Evolutionary conservation across 768 basidiomycete species (phyloP).

Genomic region (Kwoniella mangroviensis): DNA sequence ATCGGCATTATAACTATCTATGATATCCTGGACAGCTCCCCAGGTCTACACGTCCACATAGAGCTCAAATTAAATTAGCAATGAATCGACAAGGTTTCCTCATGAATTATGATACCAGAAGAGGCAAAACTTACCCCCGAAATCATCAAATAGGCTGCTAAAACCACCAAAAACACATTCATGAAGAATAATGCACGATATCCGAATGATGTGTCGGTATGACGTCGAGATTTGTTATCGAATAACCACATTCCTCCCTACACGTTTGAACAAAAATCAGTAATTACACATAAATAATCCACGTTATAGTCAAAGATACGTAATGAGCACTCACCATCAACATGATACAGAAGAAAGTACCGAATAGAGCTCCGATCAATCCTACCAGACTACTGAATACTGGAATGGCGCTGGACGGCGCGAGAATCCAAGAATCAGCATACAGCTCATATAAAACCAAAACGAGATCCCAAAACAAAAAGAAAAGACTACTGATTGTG

Average conservation of each 20-base stretch:
- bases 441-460: too few species aligned
- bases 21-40: conserved; percentile 20
- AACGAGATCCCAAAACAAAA: too few species aligned
- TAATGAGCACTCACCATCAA: conserved; percentile 11
- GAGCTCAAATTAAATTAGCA: background rate
- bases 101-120: background rate
- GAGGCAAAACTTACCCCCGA: conserved; percentile 15
- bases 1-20: conserved; percentile 15
- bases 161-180: conserved; percentile 17
- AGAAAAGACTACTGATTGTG: too few species aligned
- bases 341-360: conserved; percentile 43
- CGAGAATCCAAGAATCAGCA: too few species aligned
- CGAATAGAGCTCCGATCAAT: conserved; percentile 46
- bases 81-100: too few species aligned
- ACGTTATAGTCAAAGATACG: background rate
- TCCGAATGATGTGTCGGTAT: conserved; percentile 34
- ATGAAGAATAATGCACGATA: conserved; percentile 27
- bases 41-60: conserved; percentile 11
- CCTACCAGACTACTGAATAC: conserved; percentile 43
- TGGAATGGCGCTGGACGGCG: conserved; percentile 41
- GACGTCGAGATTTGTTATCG: conserved; percentile 30
- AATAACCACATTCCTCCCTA: conserved; percentile 48
- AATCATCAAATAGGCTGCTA: conserved; percentile 18
- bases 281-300: background rate
- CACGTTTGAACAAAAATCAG: conserved; percentile 4